Percentiles rank a stretch among this genome's conserved stretches.
Evolutionary conservation across 163 green algal genomes (phyloP).

Genomic region (Chloromonas sp.): DNA sequence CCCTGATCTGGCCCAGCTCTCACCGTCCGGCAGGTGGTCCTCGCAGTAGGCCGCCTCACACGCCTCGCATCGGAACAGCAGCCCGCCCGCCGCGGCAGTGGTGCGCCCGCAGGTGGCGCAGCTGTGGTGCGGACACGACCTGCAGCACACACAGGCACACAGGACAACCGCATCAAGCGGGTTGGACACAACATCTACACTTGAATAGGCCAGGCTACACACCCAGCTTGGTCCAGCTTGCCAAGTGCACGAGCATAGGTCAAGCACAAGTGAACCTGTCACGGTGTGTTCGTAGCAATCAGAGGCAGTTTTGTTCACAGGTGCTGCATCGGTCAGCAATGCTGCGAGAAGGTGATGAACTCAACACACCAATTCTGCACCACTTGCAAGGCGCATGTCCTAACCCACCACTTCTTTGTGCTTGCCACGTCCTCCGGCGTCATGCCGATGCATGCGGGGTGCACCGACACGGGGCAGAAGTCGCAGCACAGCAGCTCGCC

Average conservation of each 20-base stretch:
- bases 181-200: not conserved
- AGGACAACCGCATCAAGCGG: not conserved
- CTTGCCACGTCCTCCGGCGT: constrained; percentile 15
- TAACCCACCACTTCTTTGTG: constrained; percentile 14
- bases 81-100: constrained; percentile 38
- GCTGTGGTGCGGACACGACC: constrained; percentile 40
- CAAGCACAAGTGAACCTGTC: not conserved
- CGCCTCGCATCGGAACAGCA: constrained; percentile 58
- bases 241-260: too few species aligned
- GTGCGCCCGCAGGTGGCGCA: constrained; percentile 46
- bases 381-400: not conserved
- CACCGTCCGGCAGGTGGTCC: constrained; percentile 55
- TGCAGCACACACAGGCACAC: constrained; percentile 5
- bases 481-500: constrained; percentile 66
- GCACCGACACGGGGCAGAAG: constrained; percentile 55
- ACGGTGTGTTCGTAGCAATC: too few species aligned
- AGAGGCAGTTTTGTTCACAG: too few species aligned
- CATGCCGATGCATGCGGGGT: constrained; percentile 57
- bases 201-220: too few species aligned
- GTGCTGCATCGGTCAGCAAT: too few species aligned
- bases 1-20: constrained; percentile 1
- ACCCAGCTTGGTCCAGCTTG: too few species aligned
- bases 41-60: constrained; percentile 57
- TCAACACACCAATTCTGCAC: not conserved
- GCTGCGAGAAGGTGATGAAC: too few species aligned